Evolutionary conservation across 177 flowering plant species (phyloP).

Genomic region (Tripterygium wilfordii): DNA sequence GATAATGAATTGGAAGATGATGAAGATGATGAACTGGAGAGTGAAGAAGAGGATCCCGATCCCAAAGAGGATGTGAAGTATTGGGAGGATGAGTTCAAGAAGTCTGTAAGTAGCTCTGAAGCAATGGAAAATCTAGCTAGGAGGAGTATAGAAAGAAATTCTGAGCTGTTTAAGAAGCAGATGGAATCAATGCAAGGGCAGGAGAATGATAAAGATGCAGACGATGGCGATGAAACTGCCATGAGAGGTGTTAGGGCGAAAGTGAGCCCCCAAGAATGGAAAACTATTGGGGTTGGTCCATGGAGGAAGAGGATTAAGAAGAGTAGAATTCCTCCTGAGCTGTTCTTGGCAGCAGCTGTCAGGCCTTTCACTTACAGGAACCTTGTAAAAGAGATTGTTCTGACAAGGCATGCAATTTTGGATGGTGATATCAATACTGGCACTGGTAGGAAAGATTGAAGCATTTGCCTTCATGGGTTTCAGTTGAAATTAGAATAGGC

Average conservation of each 20-base stretch:
- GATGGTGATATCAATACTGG: conserved; percentile 95
- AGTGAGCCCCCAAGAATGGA: conserved; percentile 60
- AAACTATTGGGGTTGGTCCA: conserved; percentile 46
- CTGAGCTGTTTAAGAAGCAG: conserved; percentile 44
- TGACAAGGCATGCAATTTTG: conserved; percentile 81
- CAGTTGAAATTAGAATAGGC: not conserved
- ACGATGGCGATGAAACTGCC: conserved; percentile 40
- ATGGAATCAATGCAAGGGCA: conserved; percentile 27
- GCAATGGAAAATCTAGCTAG: conserved; percentile 65
- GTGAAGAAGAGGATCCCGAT: conserved; percentile 24
- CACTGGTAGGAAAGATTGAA: conserved; percentile 33
- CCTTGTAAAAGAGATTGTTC: conserved; percentile 90
- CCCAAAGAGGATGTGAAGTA: conserved; percentile 51
- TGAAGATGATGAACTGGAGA: conserved; percentile 28
- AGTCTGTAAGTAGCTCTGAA: conserved; percentile 54
- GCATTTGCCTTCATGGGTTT: not conserved
- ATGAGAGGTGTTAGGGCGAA: conserved; percentile 41
- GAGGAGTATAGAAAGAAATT: conserved; percentile 36
- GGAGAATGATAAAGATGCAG: conserved; percentile 9
- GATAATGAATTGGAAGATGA: conserved; percentile 12
- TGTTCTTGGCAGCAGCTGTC: conserved; percentile 72
- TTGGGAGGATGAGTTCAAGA: conserved; percentile 78
- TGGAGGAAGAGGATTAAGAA: conserved; percentile 57
- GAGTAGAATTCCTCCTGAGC: conserved; percentile 77
- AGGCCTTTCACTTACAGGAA: conserved; percentile 86